Evolutionary conservation across 805 yeast genomes (phyloP).

Genomic region (Saccharomycopsis amapae): DNA sequence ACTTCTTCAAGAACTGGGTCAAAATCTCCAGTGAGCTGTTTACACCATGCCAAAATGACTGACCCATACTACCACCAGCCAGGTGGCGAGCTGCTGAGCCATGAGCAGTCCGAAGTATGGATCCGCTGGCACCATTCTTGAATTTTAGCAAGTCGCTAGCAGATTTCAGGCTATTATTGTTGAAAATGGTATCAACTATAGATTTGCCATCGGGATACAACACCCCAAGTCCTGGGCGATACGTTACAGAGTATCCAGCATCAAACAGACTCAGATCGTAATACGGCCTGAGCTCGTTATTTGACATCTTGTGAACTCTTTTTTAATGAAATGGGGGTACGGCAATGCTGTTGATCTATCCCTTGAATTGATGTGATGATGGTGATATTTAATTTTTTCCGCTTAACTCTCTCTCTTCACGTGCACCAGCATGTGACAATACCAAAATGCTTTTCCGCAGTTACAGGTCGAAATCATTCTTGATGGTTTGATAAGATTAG

Average conservation of each 20-base stretch:
- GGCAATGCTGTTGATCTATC: too few relatives aligned
- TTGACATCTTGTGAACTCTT: constrained; percentile 5
- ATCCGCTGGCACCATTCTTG: constrained; percentile 1
- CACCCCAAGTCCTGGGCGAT: constrained; percentile 55
- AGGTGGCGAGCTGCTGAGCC: not conserved
- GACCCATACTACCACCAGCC: not conserved
- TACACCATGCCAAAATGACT: constrained; percentile 31
- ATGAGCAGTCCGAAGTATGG: not conserved
- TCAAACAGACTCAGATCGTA: constrained; percentile 61
- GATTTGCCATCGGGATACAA: constrained; percentile 39
- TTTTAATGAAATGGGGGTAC: not conserved
- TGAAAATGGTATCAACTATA: constrained; percentile 26
- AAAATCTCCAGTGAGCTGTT: constrained; percentile 48
- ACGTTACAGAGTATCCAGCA: constrained; percentile 55
- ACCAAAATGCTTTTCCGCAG: too few relatives aligned
- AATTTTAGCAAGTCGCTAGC: not conserved
- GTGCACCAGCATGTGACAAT: not conserved
- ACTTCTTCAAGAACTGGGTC: constrained; percentile 50
- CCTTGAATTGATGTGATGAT: too few relatives aligned
- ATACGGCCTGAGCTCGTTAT: constrained; percentile 50
- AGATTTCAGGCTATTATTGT: not conserved
- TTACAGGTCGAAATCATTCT: too few relatives aligned
- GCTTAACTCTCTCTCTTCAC: not conserved
- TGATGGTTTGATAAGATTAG: too few relatives aligned
- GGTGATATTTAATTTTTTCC: not conserved